Conservation (phyloP, 805 yeast genomes). For the Pichia phayaonensis region DNA sequence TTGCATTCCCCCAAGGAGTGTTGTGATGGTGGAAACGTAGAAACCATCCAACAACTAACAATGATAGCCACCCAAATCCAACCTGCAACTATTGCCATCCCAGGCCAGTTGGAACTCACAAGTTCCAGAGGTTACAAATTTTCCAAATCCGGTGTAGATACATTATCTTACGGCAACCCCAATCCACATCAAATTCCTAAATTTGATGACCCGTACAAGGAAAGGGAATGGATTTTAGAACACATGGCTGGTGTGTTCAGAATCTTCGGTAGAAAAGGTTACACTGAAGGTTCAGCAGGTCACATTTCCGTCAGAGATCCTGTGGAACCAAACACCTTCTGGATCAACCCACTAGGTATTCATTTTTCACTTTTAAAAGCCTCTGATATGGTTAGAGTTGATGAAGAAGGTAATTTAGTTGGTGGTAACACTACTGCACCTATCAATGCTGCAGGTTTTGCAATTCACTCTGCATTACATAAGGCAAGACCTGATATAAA, state of each 20-base stretch:
- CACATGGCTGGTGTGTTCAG: conserved; percentile 86
- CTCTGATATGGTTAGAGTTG: conserved; percentile 56
- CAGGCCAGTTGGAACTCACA: background rate
- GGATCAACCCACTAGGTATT: conserved; percentile 84
- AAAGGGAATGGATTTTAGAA: conserved; percentile 50
- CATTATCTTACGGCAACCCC: conserved; percentile 32
- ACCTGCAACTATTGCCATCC: background rate
- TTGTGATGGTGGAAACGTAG: too few relatives aligned
- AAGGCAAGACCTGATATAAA: conserved; percentile 61
- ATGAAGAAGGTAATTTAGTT: conserved; percentile 53
- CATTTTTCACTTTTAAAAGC: conserved; percentile 60
- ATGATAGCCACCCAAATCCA: too few relatives aligned
- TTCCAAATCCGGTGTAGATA: background rate
- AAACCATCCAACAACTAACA: too few relatives aligned
- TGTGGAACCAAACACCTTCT: conserved; percentile 67
- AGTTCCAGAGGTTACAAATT: background rate
- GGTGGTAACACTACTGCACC: conserved; percentile 42
- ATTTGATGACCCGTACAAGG: conserved; percentile 40
- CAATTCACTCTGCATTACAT: conserved; percentile 62
- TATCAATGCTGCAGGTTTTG: conserved; percentile 63
- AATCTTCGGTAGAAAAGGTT: conserved; percentile 72
- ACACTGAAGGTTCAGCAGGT: conserved; percentile 74
- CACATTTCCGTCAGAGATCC: conserved; percentile 86
- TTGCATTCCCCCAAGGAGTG: too few relatives aligned
- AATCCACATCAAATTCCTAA: conserved; percentile 45